Conservation (phyloP, 805 yeast species). For the Kodamaea neixiangensis region DNA sequence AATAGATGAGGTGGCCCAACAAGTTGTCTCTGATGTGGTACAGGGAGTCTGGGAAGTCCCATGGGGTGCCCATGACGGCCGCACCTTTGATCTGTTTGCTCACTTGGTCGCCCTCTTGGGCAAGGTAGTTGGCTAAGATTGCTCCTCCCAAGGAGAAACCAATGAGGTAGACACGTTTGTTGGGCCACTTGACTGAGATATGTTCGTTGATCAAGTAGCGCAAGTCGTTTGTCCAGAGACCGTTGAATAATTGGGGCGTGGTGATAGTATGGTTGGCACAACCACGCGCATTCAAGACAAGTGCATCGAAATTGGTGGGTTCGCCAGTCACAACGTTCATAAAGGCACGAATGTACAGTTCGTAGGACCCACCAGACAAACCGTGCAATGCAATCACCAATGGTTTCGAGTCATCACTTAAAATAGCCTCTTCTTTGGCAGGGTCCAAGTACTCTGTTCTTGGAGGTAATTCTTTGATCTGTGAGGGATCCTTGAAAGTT, state of each 20-base stretch:
- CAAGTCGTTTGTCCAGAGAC: slow-evolving; percentile 68
- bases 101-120: slow-evolving; percentile 56
- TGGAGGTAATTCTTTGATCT: slow-evolving; percentile 62
- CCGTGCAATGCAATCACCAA: slow-evolving; percentile 69
- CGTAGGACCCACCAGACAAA: slow-evolving; percentile 79
- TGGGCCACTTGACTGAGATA: slow-evolving; percentile 54
- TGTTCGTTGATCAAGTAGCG: slow-evolving; percentile 56
- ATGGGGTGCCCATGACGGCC: slow-evolving; percentile 63
- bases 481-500: slow-evolving; percentile 42
- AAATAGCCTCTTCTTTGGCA: slow-evolving; percentile 37
- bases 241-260: slow-evolving; percentile 67
- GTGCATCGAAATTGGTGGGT: slow-evolving; percentile 49
- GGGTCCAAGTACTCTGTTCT: slow-evolving; percentile 63
- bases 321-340: slow-evolving; percentile 43
- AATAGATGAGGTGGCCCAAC: slow-evolving; percentile 40
- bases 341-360: slow-evolving; percentile 65
- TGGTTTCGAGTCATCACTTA: slow-evolving; percentile 49
- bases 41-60: slow-evolving; percentile 67
- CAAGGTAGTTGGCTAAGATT: slow-evolving; percentile 64
- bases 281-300: slow-evolving; percentile 71
- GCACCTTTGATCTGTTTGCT: slow-evolving; percentile 57
- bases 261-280: slow-evolving; percentile 75
- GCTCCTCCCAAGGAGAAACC: slow-evolving; percentile 79
- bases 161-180: slow-evolving; percentile 61
- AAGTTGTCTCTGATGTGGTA: slow-evolving; percentile 40